phyloP scores from a whole-genome alignment of 768 basidiomycete species.

The Mrakia gelida region DNA sequence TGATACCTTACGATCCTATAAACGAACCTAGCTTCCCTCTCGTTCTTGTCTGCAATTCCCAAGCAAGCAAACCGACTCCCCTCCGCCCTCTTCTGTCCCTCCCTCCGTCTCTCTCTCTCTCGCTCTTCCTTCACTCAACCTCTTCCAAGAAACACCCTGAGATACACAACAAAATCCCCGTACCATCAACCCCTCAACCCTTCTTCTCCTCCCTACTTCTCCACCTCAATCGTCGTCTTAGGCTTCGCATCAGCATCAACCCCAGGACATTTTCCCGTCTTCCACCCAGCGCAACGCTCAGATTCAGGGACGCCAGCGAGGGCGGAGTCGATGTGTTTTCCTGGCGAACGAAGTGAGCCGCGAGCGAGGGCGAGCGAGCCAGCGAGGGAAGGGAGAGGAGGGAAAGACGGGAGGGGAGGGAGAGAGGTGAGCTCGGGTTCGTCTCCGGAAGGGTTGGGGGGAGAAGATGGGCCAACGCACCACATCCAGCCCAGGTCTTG shows the following conservation, averaged over 20 bases:
- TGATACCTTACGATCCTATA: too few relatives aligned
- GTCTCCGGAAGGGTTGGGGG: too few relatives aligned
- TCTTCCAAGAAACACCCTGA: too few relatives aligned
- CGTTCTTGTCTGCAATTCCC: too few relatives aligned
- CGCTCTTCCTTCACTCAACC: too few relatives aligned
- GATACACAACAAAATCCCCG: background rate
- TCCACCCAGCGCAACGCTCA: constrained; percentile 37
- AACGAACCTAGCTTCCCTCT: too few relatives aligned
- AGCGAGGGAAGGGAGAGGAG: constrained; percentile 4
- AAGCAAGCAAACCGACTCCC: too few relatives aligned
- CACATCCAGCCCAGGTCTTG: constrained; percentile 29
- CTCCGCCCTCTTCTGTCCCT: too few relatives aligned
- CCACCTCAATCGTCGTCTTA: background rate
- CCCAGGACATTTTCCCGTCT: constrained; percentile 23
- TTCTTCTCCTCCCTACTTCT: too few relatives aligned
- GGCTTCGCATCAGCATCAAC: background rate
- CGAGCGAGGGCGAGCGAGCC: background rate
- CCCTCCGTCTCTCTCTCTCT: too few relatives aligned
- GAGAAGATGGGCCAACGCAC: too few relatives aligned
- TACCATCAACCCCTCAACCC: background rate
- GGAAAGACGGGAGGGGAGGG: constrained; percentile 1
- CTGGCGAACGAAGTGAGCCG: constrained; percentile 23
- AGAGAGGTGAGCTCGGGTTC: background rate
- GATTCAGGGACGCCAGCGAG: constrained; percentile 39
- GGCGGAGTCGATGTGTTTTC: constrained; percentile 34